Evolutionary conservation across 106 monocot species (phyloP), one percentile per base, ranked within the genome.

Genomic region (Xerophyta viscosa): DNA sequence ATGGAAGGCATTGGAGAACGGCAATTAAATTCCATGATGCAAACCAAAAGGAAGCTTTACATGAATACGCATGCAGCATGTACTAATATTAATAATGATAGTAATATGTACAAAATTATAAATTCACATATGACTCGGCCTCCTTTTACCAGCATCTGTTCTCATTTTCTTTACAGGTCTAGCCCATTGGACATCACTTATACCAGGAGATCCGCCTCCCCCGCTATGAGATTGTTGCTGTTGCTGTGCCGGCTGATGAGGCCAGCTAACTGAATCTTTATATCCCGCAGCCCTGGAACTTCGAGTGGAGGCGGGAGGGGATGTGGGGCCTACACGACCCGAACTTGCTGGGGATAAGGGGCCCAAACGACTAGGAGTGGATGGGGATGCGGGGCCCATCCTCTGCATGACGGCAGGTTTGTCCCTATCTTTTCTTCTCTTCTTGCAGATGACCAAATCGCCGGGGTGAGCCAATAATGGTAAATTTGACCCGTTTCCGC

Each of bases 391-490:
- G 0, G 77, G 71, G 4, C 74, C 65, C 28, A 67, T 50, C 31
- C 65, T 62, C 55, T 45, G 69, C 51, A 60, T 61, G 20, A 56
- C 24, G 12, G 58, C 37, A 9, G 84, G 50, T 61, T 87, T 92
- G 21, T 82, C 91, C 66, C 89, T 64, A 26, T 98, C 89, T 61
- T 88, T 84, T 60, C 96, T 78, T 72, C 82, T 98, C 89, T 81
- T 89, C 71, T 86, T 98, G 74, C 82, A 79, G 39, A 98, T 79
- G 3, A 98, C 85, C 27, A 46, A 46, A 18, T 98, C 89, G 8
- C 78, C 86, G 1, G 96, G 96, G 57, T 98, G 96, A 12, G 70
- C 6, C 20, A 66, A 44, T 4, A 72, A 59, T 8, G 57, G 58
- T 4, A 74, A 37, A 9, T 63, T 22, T 19, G 59, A 50, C 13